Evolutionary conservation across 768 basidiomycete species (phyloP).

Genomic region (Lentinus tigrinus): DNA sequence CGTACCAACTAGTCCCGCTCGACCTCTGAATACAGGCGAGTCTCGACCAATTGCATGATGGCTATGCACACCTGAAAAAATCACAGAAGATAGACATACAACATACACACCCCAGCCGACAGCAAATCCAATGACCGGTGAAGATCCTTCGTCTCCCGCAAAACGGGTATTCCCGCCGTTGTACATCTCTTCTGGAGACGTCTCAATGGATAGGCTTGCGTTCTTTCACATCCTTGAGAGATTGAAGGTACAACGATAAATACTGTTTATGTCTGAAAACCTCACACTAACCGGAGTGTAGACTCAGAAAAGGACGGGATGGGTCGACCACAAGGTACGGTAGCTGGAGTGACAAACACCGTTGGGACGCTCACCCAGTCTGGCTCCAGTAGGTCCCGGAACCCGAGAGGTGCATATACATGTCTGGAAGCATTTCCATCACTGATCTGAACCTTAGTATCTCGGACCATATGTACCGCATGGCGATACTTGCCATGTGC

Average conservation of each 20-base stretch:
- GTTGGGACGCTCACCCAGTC: background rate
- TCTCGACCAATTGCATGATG: no score
- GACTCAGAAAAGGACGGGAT: constrained; percentile 96
- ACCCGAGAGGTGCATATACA: constrained; percentile 70
- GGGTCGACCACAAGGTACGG: constrained; percentile 79
- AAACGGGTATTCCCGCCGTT: constrained; percentile 58
- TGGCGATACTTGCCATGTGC: constrained; percentile 93
- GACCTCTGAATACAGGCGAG: no score
- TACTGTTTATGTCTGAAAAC: background rate
- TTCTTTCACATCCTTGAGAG: constrained; percentile 89
- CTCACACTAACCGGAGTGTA: constrained; percentile 27
- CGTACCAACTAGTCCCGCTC: no score
- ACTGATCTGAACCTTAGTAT: constrained; percentile 48
- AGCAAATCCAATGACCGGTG: no score
- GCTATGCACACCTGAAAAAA: no score
- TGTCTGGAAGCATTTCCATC: background rate
- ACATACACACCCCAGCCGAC: no score
- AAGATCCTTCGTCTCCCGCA: background rate
- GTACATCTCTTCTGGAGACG: constrained; percentile 53
- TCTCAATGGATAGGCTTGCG: constrained; percentile 68
- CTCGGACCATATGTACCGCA: constrained; percentile 96
- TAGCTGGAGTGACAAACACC: background rate
- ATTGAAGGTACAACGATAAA: constrained; percentile 61
- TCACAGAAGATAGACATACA: no score
- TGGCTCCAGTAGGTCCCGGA: constrained; percentile 61